phyloP scores from a whole-genome alignment of 805 yeast genomes.

The Brettanomyces sp. region DNA sequence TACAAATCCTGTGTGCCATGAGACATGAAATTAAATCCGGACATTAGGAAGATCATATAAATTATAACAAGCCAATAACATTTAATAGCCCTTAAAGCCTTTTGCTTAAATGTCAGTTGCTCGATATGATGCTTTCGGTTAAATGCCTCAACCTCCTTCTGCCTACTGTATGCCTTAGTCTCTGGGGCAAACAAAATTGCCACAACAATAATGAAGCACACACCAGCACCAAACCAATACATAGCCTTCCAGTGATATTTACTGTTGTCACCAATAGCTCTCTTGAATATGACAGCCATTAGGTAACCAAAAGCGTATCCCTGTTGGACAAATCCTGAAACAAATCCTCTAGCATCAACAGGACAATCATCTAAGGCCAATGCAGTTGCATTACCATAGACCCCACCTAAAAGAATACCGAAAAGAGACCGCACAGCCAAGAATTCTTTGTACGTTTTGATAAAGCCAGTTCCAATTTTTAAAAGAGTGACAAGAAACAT shows the following conservation, averaged over 20 bases:
- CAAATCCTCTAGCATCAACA: constrained; percentile 42
- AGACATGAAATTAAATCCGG: constrained; percentile 54
- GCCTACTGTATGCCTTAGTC: constrained; percentile 42
- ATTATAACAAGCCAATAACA: constrained; percentile 50
- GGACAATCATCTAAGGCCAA: constrained; percentile 49
- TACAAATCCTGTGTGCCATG: constrained; percentile 59
- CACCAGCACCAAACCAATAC: constrained; percentile 64
- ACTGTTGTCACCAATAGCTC: constrained; percentile 51
- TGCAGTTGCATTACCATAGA: constrained; percentile 45
- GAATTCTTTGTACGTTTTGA: constrained; percentile 45
- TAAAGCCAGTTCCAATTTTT: constrained; percentile 59
- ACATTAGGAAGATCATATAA: constrained; percentile 50
- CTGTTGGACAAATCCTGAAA: constrained; percentile 67
- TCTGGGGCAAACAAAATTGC: constrained; percentile 39
- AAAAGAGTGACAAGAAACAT: constrained; percentile 37
- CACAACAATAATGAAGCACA: constrained; percentile 31
- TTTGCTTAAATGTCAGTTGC: constrained; percentile 25
- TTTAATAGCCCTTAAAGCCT: constrained; percentile 28
- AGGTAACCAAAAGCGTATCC: constrained; percentile 71
- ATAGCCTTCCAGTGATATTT: constrained; percentile 52
- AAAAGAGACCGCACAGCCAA: constrained; percentile 55
- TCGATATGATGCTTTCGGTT: constrained; percentile 22
- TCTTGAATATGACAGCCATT: constrained; percentile 52
- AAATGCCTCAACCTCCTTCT: constrained; percentile 26
- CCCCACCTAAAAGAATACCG: constrained; percentile 52